phyloP scores from a whole-genome alignment of 192 early-diverging fungal genomes.

The Lobosporangium transversale region DNA sequence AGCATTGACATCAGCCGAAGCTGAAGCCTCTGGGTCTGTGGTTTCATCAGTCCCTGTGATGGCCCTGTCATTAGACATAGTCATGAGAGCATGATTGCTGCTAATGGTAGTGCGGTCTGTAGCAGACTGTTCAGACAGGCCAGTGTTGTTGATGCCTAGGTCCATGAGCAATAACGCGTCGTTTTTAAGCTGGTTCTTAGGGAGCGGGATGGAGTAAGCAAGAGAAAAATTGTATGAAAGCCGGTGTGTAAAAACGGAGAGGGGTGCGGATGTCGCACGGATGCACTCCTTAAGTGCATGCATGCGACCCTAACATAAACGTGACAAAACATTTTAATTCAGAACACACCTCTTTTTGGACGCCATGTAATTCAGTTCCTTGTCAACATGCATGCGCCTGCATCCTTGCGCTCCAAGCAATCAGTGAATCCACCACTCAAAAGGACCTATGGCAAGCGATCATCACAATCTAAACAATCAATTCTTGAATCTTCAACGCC shows the following conservation, averaged over 20 bases:
- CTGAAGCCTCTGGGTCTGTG: background rate
- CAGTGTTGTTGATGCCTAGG: background rate
- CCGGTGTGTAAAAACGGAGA: background rate
- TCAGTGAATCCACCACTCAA: conserved; percentile 23
- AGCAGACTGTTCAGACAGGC: background rate
- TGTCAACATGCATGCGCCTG: conserved; percentile 43
- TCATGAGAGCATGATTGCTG: too few species aligned
- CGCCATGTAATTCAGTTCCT: background rate
- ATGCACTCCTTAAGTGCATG: conserved; percentile 25
- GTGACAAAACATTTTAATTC: background rate
- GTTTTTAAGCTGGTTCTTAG: background rate
- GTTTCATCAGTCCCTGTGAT: background rate
- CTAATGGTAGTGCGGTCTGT: too few species aligned
- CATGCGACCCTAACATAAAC: background rate
- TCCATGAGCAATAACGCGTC: too few species aligned
- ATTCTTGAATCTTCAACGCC: background rate
- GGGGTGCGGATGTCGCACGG: background rate
- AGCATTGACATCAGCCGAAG: background rate
- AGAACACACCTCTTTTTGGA: background rate
- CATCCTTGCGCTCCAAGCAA: conserved; percentile 35
- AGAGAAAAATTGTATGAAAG: background rate
- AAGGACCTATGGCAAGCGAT: conserved; percentile 38
- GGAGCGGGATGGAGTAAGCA: background rate
- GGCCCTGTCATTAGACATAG: too few species aligned
- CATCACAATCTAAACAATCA: background rate